Conservation (phyloP, 2,329 filamentous ascomycete genomes). For the Exophiala alcalophila region DNA sequence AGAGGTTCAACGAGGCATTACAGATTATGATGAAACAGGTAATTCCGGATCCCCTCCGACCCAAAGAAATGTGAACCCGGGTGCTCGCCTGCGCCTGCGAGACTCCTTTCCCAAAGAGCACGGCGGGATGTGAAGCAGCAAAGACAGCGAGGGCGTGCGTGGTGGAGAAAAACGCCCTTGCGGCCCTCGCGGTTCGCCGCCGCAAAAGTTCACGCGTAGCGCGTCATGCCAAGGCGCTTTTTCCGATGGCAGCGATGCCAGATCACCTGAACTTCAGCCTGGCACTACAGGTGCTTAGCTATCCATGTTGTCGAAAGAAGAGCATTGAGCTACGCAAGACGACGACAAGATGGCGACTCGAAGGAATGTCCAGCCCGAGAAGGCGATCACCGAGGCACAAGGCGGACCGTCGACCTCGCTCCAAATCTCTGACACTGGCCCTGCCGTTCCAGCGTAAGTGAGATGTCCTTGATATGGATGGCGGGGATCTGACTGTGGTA, state of each 20-base stretch:
- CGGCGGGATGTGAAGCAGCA: no score
- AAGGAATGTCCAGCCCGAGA: constrained; percentile 20
- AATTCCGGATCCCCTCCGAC: neutral
- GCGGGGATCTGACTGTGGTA: neutral
- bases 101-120: no score
- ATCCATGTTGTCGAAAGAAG: no score
- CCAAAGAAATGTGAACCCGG: neutral
- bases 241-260: neutral
- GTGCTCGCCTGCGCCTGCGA: neutral
- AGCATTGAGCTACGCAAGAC: neutral
- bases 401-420: constrained; percentile 21
- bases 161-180: neutral
- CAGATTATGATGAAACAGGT: neutral
- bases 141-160: no score
- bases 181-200: neutral
- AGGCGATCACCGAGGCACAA: constrained; percentile 21
- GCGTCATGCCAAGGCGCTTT: constrained; percentile 10
- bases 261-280: neutral
- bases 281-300: no score
- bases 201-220: constrained; percentile 2
- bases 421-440: constrained; percentile 45
- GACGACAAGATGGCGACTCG: constrained; percentile 16
- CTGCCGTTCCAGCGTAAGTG: constrained; percentile 75
- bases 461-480: constrained; percentile 28
- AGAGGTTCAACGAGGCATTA: neutral